Evolutionary conservation across 352 stramenopile species (phyloP), one percentile per base, ranked within the genome.

Genomic region (Phytophthora rubi): DNA sequence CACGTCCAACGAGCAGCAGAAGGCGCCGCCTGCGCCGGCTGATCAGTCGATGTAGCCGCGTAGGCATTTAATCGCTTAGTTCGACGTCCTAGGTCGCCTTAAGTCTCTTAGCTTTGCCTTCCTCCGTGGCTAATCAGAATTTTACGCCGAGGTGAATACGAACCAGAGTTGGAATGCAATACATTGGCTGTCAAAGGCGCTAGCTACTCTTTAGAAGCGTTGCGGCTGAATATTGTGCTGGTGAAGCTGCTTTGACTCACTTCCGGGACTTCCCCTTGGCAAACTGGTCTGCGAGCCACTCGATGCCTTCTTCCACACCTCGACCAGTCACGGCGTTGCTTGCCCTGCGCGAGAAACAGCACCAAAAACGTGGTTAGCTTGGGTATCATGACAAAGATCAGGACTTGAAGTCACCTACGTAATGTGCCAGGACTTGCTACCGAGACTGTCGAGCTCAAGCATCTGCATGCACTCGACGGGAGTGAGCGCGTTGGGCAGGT

Each of bases 371-470:
- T 13, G n/a, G 42, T 63, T 56, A 59, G 28, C 51, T 60, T 5
- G 39, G 18, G 5, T 23, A 0, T 1, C 13, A 51, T 8, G 6
- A 6, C 21, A 44, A 0, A 52, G 4, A 21, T 21, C 15, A 47
- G 7, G n/a, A 7, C 8, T 16, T 16, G 42, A 52, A 6, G 39
- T 53, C 0, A 86, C 79, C 53, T 84, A 95, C 88, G 84, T 83
- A 66, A 96, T 94, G 65, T 93, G 86, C 89, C 88, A 96, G 7
- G 89, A 90, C 53, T 92, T 91, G 66, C 90, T 88, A 8, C 73
- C 68, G 4, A 96, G 81, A 26, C 88, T 91, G 23, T 94, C 82
- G 26, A 96, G 80, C 56, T 92, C 88, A 4, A 96, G 75, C 12
- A 88, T 71, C 62, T 92, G 77, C 79, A 94, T 92, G 70, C 85